Evolutionary conservation across 192 early-diverging fungal species (phyloP).

Genomic region (Podila epicladia): DNA sequence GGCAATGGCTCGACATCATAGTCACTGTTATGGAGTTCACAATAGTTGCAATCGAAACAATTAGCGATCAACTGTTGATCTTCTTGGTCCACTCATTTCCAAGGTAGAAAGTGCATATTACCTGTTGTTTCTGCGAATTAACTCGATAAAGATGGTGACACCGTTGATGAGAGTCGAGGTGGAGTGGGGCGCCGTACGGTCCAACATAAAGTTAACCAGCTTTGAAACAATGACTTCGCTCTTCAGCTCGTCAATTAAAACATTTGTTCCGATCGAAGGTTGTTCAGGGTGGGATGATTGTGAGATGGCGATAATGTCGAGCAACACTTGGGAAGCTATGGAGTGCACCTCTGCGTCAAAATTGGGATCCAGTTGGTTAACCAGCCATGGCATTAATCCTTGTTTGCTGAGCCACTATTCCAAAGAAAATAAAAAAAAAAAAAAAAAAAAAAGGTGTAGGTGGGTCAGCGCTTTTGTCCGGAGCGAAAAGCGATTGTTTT

Average conservation of each 20-base stretch:
- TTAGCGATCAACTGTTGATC: not conserved
- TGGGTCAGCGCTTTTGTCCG: not conserved
- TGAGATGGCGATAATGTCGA: constrained; percentile 86
- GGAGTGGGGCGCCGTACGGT: constrained; percentile 75
- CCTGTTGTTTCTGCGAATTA: constrained; percentile 97
- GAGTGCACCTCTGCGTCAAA: constrained; percentile 86
- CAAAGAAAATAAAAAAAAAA: not conserved
- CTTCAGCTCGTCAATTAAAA: constrained; percentile 71
- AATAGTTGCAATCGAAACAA: not conserved
- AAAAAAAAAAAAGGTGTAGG: not conserved
- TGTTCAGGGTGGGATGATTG: constrained; percentile 74
- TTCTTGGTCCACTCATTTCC: not conserved
- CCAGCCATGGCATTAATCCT: constrained; percentile 79
- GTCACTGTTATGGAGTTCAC: constrained; percentile 28
- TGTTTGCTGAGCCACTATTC: constrained; percentile 86
- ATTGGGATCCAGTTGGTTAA: constrained; percentile 82
- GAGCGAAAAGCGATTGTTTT: not conserved
- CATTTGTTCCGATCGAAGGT: constrained; percentile 72
- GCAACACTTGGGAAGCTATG: constrained; percentile 82
- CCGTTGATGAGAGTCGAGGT: constrained; percentile 93
- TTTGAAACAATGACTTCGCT: constrained; percentile 82
- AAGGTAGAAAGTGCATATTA: constrained; percentile 11
- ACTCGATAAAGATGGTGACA: constrained; percentile 96
- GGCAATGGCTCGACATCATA: constrained; percentile 50
- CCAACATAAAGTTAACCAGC: constrained; percentile 91